Percentiles rank a stretch among this genome's conserved stretches.
Conservation (phyloP, 331 rosid species). For the Quercus phellos region DNA sequence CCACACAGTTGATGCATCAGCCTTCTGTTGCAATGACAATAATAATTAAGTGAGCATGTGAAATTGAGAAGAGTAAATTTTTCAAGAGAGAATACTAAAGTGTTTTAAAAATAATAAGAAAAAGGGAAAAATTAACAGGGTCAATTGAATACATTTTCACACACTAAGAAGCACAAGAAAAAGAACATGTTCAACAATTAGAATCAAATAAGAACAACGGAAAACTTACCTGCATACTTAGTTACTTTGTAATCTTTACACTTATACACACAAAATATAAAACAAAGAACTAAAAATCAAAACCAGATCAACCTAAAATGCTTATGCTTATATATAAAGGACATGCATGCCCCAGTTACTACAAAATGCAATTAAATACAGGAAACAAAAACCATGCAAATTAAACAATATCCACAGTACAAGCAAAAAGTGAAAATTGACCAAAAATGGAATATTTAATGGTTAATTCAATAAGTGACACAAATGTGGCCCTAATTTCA, state of each 20-base stretch:
- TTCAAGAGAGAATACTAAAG: conserved; percentile 15
- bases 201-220: conserved; percentile 1
- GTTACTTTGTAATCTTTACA: neutral
- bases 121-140: neutral
- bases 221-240: conserved; percentile 6
- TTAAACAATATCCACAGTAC: neutral
- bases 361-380: neutral
- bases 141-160: neutral
- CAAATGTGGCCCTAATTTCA: neutral
- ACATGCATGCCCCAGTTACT: neutral
- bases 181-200: conserved; percentile 13
- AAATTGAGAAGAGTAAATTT: conserved; percentile 18
- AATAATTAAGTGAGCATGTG: conserved; percentile 21
- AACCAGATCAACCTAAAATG: neutral
- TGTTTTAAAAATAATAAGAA: neutral
- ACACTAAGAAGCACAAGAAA: conserved; percentile 16
- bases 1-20: conserved; percentile 99
- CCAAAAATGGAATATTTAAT: neutral
- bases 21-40: conserved; percentile 73
- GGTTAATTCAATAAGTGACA: neutral
- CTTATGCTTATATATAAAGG: neutral
- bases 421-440: neutral
- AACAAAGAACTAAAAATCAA: conserved; percentile 7
- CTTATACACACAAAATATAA: neutral
- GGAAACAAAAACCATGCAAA: neutral